A percentile compares a stretch with the other conserved stretches of the same genome.
These are phyloP conservation scores for Mercurialis annua DNA, from an alignment of 345 rosid species.

Conservation along the genomic window DNA sequence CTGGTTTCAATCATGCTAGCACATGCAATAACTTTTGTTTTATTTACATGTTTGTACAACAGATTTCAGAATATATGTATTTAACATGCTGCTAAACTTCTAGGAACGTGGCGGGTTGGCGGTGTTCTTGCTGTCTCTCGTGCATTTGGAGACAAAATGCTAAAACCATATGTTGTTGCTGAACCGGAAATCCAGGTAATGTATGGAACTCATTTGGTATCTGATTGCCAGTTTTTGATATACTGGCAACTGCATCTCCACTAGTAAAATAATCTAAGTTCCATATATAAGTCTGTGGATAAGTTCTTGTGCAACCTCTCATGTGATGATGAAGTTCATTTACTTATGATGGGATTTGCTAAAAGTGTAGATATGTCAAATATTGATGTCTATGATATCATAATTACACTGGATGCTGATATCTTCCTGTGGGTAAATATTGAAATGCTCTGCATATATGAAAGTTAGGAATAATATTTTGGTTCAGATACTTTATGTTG, in stretches of 20 bases:
- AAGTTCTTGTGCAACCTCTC: neutral
- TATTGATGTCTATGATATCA: neutral
- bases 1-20: neutral
- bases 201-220: neutral
- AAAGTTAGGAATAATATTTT: neutral
- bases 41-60: neutral
- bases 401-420: neutral
- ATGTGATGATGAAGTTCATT: neutral
- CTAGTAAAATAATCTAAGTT: neutral
- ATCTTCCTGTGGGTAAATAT: neutral
- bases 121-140: slow-evolving; percentile 60
- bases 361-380: neutral
- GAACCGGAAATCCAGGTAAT: slow-evolving; percentile 66
- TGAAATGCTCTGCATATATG: neutral
- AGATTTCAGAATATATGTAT: neutral
- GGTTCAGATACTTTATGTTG: neutral
- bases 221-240: neutral
- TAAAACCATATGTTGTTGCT: slow-evolving; percentile 59
- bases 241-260: neutral
- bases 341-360: neutral
- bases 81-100: slow-evolving; percentile 6
- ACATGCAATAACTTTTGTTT: neutral
- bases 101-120: slow-evolving; percentile 53
- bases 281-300: neutral
- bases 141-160: slow-evolving; percentile 58